Evolutionary conservation across 257 asterid genomes (phyloP), one percentile per base, ranked within the genome.

Genomic region (Solanum lycopersicoides): DNA sequence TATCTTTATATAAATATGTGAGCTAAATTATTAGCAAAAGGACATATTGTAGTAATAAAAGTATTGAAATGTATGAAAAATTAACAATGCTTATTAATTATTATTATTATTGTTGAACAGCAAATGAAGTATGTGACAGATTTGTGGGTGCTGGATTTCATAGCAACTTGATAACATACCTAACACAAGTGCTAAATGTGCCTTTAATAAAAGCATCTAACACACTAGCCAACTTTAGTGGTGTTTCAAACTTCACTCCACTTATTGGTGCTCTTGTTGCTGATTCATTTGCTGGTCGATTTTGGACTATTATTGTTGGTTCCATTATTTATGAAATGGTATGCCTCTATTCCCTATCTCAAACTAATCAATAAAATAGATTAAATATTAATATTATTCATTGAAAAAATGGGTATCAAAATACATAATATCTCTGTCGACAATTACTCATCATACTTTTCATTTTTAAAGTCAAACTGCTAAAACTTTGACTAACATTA

Each of bases 131-230:
- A 86, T 93, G 99, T 34, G 99, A 96, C 87, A 88, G 93, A 88
- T 95, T 96, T 82, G 97, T 98, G 4, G 91, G 90, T 4, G 90
- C 94, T n/a, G 97, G 98, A 44, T 95, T 93, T 86, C 93, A 93
- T 56, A 95, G 95, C 59, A 96, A 96, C 94, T 90, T 96, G 96
- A 95, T 96, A 84, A 93, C 98, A 32, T 95, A 95, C 91, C 94
- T 96, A 7, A 96, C 98, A 39, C 91, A 88, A 47, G 93, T 89
- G 56, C 92, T 95, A 44, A 94, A 96, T 86, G 86, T 96, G 93
- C 98, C 99, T 14, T 92, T 93, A 82, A 97, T 94, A 25, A 92
- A 92, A 93, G 99, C 99, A 9, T 93, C 99, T 50, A 94, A 95
- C 91, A 93, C 91, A 32, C 88, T 96, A 85, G 83, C 96, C 83